A percentile compares a stretch with the other conserved stretches of the same genome.
Evolutionary conservation across 2,329 filamentous ascomycete genomes (phyloP).

Genomic region (Thielaviopsis populi): DNA sequence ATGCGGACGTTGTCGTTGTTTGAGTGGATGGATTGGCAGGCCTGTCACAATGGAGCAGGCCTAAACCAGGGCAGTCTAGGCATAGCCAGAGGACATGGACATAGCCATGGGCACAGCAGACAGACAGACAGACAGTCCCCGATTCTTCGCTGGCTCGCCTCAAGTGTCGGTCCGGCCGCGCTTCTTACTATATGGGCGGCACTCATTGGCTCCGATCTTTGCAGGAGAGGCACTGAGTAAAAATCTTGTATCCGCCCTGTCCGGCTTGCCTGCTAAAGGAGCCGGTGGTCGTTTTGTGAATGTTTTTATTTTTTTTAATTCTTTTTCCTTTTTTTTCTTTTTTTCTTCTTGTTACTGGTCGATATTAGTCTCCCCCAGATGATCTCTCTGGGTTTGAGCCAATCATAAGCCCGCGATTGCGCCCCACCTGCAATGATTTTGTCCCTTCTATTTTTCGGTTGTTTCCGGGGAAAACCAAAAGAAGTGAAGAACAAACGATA

Average conservation of each 20-base stretch:
- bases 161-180: neutral
- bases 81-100: too few relatives aligned
- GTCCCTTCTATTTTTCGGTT: neutral
- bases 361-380: neutral
- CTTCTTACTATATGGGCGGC: neutral
- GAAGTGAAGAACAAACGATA: neutral
- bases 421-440: neutral
- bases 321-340: too few relatives aligned
- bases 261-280: neutral
- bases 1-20: neutral
- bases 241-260: neutral
- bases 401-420: neutral
- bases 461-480: conserved; percentile 4
- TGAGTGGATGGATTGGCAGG: neutral
- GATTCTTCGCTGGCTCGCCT: neutral
- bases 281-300: neutral
- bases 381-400: neutral
- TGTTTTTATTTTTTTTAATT: too few relatives aligned
- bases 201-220: neutral
- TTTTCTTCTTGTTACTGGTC: neutral
- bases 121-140: too few relatives aligned
- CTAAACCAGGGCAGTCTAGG: neutral
- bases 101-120: too few relatives aligned
- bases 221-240: too few relatives aligned
- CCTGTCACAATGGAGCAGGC: neutral